Base-by-base conservation (phyloP, 1,284 basidiomycete genomes). In the Trichosporon sp. region DNA sequence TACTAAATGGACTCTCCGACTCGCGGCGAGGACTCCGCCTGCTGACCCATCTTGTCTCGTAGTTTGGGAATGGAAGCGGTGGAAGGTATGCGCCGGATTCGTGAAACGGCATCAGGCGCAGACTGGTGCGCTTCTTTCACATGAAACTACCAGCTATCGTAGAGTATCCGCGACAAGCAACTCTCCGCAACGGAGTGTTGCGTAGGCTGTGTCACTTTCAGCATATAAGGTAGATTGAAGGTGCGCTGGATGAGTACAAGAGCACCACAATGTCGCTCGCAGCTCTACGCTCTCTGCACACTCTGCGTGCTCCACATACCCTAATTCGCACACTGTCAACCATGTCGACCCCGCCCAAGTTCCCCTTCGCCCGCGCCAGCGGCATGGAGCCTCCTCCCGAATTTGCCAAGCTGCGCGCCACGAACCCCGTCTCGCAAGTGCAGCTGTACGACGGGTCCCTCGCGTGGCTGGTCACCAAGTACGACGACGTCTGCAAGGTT, bases 381-480 rank as follows among this genome's bases (percentile, higher is more conserved):
- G 63, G 63, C n/a, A 64, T 64, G 63, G 59, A 49, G 33, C 63
- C 63, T n/a, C 63, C 63, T 5, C 33, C 59, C 56, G 59, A 60
- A 56, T 64, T 64, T 27, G 63, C 63, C 1, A 10, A 6, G 0
- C 63, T 64, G 8, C 63, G 63, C 27, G 40, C 31, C 2, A 61
- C 63, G 7, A 34, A 60, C 19, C 63, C 63, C 44, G 63, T 64
- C 19, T 64, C 63, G 13, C 19, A 54, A 33, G 27, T 64, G 25
- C 27, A 44, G 40, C 63, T 64, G 9, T 64, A 52, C n/a, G 59
- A 64, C 46, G 63, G 56, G 31, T 25, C 27, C 25, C 16, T 36
- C 10, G 44, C 63, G 31, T 64, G 63, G 63, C 63, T 64, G 44
- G 59, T 64, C 21, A 61, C 63, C 37, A 64, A 64, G 59, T 64